phyloP scores from a whole-genome alignment of 495 filamentous ascomycete genomes.

The Hypoxylon fuscum region DNA sequence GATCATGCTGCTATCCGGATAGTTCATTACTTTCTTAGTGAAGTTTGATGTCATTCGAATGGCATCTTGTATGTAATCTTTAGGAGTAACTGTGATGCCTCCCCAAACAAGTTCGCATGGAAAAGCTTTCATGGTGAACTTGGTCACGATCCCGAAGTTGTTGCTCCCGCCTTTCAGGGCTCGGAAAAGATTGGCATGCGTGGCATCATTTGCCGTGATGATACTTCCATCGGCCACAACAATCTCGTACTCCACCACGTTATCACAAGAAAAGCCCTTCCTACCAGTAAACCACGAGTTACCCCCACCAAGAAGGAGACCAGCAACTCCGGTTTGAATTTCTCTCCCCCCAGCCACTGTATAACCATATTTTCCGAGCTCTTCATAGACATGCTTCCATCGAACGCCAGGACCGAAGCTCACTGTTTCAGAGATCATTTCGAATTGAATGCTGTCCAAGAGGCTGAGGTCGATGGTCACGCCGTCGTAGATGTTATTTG shows the following conservation, averaged over 20 bases:
- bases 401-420: slow-evolving; percentile 50
- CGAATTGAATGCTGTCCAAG: slow-evolving; percentile 52
- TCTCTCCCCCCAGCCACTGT: slow-evolving; percentile 53
- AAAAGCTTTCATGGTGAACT: not conserved
- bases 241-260: slow-evolving; percentile 57
- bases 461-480: slow-evolving; percentile 62
- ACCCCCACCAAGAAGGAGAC: slow-evolving; percentile 48
- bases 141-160: slow-evolving; percentile 68
- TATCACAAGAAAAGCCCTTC: slow-evolving; percentile 46
- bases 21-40: not conserved
- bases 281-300: not conserved
- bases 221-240: slow-evolving; percentile 49
- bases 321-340: slow-evolving; percentile 50
- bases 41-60: not conserved
- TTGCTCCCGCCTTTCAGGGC: slow-evolving; percentile 65
- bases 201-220: slow-evolving; percentile 41
- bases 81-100: not conserved
- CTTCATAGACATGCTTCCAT: slow-evolving; percentile 55
- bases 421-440: slow-evolving; percentile 44
- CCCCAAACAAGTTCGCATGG: not conserved
- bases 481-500: slow-evolving; percentile 57
- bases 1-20: slow-evolving; percentile 1
- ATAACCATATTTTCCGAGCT: slow-evolving; percentile 47
- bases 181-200: slow-evolving; percentile 55
- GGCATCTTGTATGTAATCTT: not conserved